phyloP scores from a whole-genome alignment of 129 eudicot species.

The Sambucus nigra region DNA sequence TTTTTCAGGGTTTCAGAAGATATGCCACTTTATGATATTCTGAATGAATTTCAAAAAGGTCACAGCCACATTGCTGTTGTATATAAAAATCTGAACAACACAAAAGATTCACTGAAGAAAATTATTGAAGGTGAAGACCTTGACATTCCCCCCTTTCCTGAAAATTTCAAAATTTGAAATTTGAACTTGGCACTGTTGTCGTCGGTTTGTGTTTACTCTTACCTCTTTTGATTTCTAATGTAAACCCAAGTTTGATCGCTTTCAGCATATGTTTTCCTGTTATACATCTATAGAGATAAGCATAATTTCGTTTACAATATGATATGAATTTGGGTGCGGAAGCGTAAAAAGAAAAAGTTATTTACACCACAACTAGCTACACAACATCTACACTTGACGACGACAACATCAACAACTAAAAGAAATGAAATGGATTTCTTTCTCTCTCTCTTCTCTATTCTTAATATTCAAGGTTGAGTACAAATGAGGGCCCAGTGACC shows the following conservation, averaged over 20 bases:
- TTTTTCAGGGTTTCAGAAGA: conserved; percentile 65
- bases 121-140: conserved; percentile 32
- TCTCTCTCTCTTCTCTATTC: too few species aligned
- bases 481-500: too few species aligned
- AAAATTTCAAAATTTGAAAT: too few species aligned
- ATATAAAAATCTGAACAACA: conserved; percentile 64
- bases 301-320: too few species aligned
- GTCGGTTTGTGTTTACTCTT: not conserved
- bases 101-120: conserved; percentile 30
- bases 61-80: conserved; percentile 99
- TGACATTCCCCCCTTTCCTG: not conserved
- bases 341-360: not conserved
- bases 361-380: not conserved
- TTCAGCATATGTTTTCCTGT: conserved; percentile 1
- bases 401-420: too few species aligned
- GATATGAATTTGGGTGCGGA: too few species aligned
- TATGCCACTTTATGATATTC: conserved; percentile 96
- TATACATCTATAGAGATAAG: not conserved
- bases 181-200: too few species aligned
- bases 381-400: too few species aligned
- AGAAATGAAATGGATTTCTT: too few species aligned
- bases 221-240: not conserved
- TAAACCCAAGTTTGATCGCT: not conserved
- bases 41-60: conserved; percentile 96
- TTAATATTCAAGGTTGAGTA: too few species aligned